Evolutionary conservation across 2,329 filamentous ascomycete species (phyloP), one percentile per base, ranked within the genome.

Genomic region (Septoria linicola): DNA sequence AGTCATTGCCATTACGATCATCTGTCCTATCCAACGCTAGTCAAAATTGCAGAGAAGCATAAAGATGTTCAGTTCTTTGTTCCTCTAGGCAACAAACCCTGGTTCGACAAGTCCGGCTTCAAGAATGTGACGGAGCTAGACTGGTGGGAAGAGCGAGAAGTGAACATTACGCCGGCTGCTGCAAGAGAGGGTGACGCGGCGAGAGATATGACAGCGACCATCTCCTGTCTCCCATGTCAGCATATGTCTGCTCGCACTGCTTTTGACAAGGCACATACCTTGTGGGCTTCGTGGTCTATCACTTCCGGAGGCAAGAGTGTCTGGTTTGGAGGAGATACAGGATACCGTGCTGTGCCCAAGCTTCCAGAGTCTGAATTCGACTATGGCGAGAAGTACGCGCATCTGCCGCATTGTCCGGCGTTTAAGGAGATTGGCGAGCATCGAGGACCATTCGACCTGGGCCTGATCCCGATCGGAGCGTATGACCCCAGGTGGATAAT

Each of bases 1-100:
- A 89, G 84, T 14, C 91, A 96, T 71, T 58, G 85, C 62, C 92
- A 96, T 72, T 96, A 96, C 69, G 92, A 96, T 70, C 92, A 96
- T 66, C 76, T 97, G 10, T 92, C 87, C 1, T 83, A 89, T 62
- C 79, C 83, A 0, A 89, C 87, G 0, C 80, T 95, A 17, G 77
- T 80, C 55, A 81, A 88, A 61, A 79, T 96, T 46, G 77, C 83
- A 48, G 78, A 82, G 59, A 76, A 80, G 45, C 84, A 93, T 63
- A 89, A 89, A 0, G 79, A 87, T 11, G 89, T 82, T 34, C 89
- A 95, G 58, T 96, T 93, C 73, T 93, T 96, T 58, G 90, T 90
- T 17, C 89, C 89, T 0, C 71, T 96, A 3, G 89, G 89, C 2
- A 82, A 95, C 51, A 88, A 87, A 69, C 74, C 80, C 41, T 96